These are phyloP conservation scores for Leucaena leucocephala DNA, from an alignment of 306 rosid genomes.

Conservation along the genomic window DNA sequence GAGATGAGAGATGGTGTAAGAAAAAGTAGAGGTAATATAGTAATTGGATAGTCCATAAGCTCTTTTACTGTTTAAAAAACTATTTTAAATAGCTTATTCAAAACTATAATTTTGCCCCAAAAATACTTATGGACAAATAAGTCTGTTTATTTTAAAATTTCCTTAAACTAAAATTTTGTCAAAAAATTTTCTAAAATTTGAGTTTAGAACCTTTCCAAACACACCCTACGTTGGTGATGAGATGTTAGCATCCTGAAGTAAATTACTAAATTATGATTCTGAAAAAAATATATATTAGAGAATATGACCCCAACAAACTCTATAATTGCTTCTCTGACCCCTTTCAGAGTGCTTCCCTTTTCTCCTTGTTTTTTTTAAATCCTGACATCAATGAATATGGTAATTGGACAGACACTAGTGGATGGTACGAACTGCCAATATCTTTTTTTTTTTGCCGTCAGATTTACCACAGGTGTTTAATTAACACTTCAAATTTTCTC, in stretches of 20 bases:
- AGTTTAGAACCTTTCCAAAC: no score
- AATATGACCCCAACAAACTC: slow-evolving; percentile 16
- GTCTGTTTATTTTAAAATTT: no score
- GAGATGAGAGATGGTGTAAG: no score
- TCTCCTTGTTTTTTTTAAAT: not conserved
- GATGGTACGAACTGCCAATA: slow-evolving; percentile 1
- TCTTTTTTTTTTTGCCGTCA: not conserved
- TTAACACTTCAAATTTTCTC: not conserved
- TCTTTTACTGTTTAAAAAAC: no score
- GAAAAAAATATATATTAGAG: not conserved
- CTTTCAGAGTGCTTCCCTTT: not conserved
- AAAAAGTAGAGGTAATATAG: no score
- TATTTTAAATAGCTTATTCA: no score
- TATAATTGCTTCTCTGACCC: not conserved
- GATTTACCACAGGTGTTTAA: not conserved
- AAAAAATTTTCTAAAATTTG: no score
- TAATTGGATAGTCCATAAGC: no score
- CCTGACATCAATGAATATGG: not conserved
- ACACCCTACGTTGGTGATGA: no score
- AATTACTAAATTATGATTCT: not conserved
- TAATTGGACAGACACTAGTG: not conserved
- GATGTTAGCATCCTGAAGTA: slow-evolving; percentile 28
- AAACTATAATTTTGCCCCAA: no score
- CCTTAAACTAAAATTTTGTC: no score
- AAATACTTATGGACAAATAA: no score